Base-by-base conservation (phyloP, 352 stramenopile species). In the Phytophthora uliginosa region DNA sequence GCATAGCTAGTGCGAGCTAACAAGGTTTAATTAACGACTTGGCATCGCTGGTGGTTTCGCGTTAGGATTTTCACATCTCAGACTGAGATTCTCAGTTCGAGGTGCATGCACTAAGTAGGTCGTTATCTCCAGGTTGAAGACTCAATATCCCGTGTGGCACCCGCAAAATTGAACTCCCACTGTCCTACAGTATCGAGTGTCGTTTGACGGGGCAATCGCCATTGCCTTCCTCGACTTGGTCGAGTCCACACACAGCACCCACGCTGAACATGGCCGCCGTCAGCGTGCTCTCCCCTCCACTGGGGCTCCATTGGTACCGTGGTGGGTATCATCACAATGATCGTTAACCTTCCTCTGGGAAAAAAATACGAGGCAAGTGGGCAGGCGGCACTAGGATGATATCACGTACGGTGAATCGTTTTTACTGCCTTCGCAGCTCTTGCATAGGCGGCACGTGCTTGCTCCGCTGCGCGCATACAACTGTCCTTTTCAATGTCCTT, bases 321-420 rank as follows among this genome's bases (percentile, higher is more conserved):
- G 24, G 5, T 38, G 33, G 61, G 38, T 26, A 54, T 18, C 24
- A 15, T 66, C 20, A 71, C 40, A 52, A 59, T 63, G 56, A 7
- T 45, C 36, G 13, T 12, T n/a, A 50, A 34, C 20, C 54, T 33
- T 64, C 28, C 31, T 42, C 24, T 20, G n/a, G n/a, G 17, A 20
- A 26, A 33, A 50, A 54, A 53, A 59, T 48, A 31, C 38, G 31
- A 18, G 48, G 10, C 59, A 34, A 31, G 10, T 53, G 38, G 56
- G 18, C 8, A 34, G 24, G 13, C n/a, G 57, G 50, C 65, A 66
- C 66, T n/a, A n/a, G n/a, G n/a, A n/a, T n/a, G n/a, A n/a, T n/a
- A n/a, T n/a, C n/a, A n/a, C n/a, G n/a, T n/a, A n/a, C n/a, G n/a
- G n/a, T n/a, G n/a, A n/a, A n/a, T n/a, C n/a, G n/a, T n/a, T n/a